Evolutionary conservation across 768 basidiomycete genomes (phyloP).

Genomic region (Tulasnella sp.): DNA sequence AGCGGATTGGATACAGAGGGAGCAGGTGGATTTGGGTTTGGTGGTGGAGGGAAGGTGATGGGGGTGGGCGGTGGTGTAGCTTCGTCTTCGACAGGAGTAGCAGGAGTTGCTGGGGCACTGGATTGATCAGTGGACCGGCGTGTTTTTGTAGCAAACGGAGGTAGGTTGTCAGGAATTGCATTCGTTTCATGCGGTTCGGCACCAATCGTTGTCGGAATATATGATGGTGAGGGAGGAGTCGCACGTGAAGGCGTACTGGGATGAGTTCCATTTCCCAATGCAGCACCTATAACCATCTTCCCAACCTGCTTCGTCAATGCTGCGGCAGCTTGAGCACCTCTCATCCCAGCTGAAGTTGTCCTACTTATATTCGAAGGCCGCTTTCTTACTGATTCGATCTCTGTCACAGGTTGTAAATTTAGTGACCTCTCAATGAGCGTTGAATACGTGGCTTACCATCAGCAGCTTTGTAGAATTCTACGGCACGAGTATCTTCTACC

Average conservation of each 20-base stretch:
- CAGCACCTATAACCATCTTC: conserved; percentile 10
- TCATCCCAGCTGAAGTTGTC: background rate
- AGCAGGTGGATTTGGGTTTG: conserved; percentile 7
- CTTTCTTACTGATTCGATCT: conserved; percentile 1
- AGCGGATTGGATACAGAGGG: background rate
- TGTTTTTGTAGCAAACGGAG: conserved; percentile 2
- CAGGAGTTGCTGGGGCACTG: background rate
- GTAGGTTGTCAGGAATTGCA: background rate
- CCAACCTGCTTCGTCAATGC: conserved; percentile 13
- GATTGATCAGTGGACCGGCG: background rate
- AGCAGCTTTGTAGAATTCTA: conserved; percentile 83
- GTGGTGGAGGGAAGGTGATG: conserved; percentile 13
- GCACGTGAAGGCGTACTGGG: background rate
- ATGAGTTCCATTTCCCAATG: conserved; percentile 2
- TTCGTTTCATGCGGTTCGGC: background rate
- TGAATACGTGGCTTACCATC: conserved; percentile 48
- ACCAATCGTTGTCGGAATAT: conserved; percentile 5
- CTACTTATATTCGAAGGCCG: background rate
- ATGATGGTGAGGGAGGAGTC: background rate
- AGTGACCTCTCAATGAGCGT: conserved; percentile 12
- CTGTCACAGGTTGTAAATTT: conserved; percentile 21
- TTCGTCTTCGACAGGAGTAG: background rate
- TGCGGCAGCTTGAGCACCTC: conserved; percentile 4
- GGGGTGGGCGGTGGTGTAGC: background rate
- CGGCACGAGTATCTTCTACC: conserved; percentile 75